Conservation (phyloP, 192 early-diverging fungal species). For the Polychytrium aggregatum region DNA sequence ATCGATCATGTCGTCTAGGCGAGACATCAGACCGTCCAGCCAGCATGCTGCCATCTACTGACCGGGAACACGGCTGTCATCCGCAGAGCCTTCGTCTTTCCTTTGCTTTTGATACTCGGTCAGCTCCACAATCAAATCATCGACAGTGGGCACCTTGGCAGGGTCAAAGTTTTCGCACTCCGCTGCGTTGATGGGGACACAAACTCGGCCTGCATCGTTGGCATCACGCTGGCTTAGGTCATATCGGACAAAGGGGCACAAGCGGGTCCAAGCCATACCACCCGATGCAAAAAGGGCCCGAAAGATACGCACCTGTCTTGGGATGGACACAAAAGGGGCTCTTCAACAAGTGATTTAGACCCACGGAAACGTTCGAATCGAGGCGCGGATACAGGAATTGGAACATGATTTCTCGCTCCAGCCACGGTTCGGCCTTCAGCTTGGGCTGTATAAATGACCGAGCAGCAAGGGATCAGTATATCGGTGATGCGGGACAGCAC, state of each 20-base stretch:
- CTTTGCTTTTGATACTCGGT: conserved; percentile 23
- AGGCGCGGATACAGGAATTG: conserved; percentile 89
- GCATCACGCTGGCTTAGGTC: too few relatives aligned
- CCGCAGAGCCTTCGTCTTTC: too few relatives aligned
- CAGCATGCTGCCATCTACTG: too few relatives aligned
- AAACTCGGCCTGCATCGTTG: conserved; percentile 58
- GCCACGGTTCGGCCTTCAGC: too few relatives aligned
- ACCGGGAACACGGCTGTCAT: too few relatives aligned
- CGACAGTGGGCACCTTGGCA: conserved; percentile 59
- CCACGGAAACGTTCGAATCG: conserved; percentile 82
- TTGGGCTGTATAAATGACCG: too few relatives aligned
- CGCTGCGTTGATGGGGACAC: conserved; percentile 78
- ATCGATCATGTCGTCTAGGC: neutral
- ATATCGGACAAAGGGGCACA: too few relatives aligned
- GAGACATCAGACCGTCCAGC: too few relatives aligned
- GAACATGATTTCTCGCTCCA: conserved; percentile 64
- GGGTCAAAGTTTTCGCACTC: conserved; percentile 79
- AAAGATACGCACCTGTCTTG: conserved; percentile 54
- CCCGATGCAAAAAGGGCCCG: too few relatives aligned
- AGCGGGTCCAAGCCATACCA: too few relatives aligned
- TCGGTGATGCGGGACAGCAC: too few relatives aligned
- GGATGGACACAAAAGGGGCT: conserved; percentile 96
- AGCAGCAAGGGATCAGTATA: too few relatives aligned
- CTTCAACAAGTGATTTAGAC: conserved; percentile 91
- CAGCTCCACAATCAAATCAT: conserved; percentile 53